Conservation (phyloP, 2,329 filamentous ascomycete genomes). For the Diplodia seriata region DNA sequence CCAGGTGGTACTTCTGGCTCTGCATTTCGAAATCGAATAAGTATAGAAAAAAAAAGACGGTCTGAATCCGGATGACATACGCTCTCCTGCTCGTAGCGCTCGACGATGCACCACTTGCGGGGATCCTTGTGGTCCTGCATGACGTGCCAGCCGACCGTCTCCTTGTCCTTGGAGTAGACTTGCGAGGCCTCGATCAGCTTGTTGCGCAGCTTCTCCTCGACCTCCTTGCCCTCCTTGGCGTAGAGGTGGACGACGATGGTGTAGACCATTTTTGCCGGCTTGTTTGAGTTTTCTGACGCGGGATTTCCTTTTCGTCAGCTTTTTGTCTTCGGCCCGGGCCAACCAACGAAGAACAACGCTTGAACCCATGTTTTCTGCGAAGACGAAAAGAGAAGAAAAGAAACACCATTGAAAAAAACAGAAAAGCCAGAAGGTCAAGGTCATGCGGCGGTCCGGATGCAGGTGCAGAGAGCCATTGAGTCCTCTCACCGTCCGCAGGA, state of each 20-base stretch:
- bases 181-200: conserved; percentile 78
- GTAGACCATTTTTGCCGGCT: conserved; percentile 65
- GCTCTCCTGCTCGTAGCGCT: conserved; percentile 72
- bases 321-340: too few species aligned
- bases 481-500: too few species aligned
- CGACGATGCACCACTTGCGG: conserved; percentile 76
- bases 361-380: not conserved
- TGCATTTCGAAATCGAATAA: conserved; percentile 31
- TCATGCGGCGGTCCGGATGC: too few species aligned
- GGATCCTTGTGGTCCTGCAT: conserved; percentile 76
- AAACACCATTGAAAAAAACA: too few species aligned
- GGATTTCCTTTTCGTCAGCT: not conserved
- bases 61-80: conserved; percentile 50
- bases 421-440: too few species aligned
- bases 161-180: conserved; percentile 74
- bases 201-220: conserved; percentile 70
- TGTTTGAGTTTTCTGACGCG: not conserved
- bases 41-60: not conserved
- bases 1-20: conserved; percentile 54
- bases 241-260: conserved; percentile 73
- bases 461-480: too few species aligned
- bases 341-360: not conserved
- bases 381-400: too few species aligned
- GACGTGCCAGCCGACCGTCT: conserved; percentile 74
- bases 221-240: conserved; percentile 69